Base-by-base conservation (phyloP, 2,329 filamentous ascomycete genomes). In the Diaporthe citrichinensis region DNA sequence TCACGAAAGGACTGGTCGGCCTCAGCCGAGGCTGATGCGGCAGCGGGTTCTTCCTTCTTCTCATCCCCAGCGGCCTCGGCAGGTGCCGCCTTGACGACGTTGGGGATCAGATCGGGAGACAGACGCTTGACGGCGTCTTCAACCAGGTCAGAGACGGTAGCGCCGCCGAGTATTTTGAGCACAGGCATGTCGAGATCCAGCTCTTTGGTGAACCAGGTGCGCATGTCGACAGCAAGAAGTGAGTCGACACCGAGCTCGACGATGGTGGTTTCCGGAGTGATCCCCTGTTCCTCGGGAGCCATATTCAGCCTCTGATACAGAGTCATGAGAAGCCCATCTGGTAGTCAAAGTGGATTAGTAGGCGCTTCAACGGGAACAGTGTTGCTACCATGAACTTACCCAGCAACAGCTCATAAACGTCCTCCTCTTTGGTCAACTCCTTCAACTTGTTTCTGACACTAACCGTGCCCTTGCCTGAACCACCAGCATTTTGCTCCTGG, bases 121-220 rank as follows among this genome's bases (percentile, higher is more conserved):
- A 69, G 51, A 36, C 62, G 62, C 31, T 61, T 51, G 28, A 72
- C 20, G 15, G 69, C 31, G 44, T 65, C 31, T 62, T 72, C 67
- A 58, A 36, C 23, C 67, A 79, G 39, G 28, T 75, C 68, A 36
- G 72, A 28, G 28, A 74, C 72, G 20, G 73, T 57, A 23, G 74
- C 75, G 1, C 83, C 82, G 20, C 81, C 79, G 20, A 88, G 76
- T 31, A 89, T 81, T 74, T 86, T 86, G 9, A 88, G 78, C 0
- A 88, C 84, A 0, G 86, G 84, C 2, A 89, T 80, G 67, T 88
- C 84, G 1, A 84, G 79, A 0, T 83, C 75, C 0, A 88, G 55
- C 57, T 85, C 80, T 72, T 86, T 87, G 34, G 84, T 61, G 74
- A 88, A 87, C 87, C 88, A 89, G 7, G 83, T 80, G 3, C 87